Conservation (phyloP, 2,329 filamentous ascomycete species). For the Trichoderma simmonsii region DNA sequence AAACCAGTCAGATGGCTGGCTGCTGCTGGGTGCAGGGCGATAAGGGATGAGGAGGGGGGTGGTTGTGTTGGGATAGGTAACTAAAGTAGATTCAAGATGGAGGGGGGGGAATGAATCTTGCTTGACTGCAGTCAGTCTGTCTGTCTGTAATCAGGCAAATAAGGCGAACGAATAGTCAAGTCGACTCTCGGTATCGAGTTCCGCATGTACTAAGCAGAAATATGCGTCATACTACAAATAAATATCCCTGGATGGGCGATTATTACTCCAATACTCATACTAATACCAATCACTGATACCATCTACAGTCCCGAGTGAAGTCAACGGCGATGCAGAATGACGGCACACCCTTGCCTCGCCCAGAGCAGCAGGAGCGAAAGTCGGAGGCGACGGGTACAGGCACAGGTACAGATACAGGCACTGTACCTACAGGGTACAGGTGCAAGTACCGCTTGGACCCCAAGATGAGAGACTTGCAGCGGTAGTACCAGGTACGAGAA, state of each 20-base stretch:
- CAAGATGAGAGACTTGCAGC: not conserved
- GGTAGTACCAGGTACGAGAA: not conserved
- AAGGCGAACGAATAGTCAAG: not conserved
- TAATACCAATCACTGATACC: not conserved
- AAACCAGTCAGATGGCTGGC: conserved; percentile 3
- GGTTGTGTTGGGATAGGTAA: not conserved
- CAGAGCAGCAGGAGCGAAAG: conserved; percentile 12
- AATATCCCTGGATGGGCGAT: not conserved
- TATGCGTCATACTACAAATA: not conserved
- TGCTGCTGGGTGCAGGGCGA: conserved; percentile 5
- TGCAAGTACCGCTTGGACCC: not conserved
- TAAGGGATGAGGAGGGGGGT: conserved; percentile 10
- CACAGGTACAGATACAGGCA: not conserved
- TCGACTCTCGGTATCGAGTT: not conserved
- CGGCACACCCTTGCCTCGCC: not conserved
- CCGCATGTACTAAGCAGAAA: not conserved
- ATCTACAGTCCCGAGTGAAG: not conserved
- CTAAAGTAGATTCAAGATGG: not conserved
- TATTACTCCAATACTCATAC: not conserved
- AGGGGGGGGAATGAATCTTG: conserved; percentile 6
- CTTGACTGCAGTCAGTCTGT: not conserved
- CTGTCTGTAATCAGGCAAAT: not conserved
- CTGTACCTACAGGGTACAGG: not conserved
- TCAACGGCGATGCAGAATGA: not conserved
- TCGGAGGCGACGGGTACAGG: not conserved